Evolutionary conservation across 2,329 filamentous ascomycete genomes (phyloP).

Genomic region (Alternaria incomplexa): DNA sequence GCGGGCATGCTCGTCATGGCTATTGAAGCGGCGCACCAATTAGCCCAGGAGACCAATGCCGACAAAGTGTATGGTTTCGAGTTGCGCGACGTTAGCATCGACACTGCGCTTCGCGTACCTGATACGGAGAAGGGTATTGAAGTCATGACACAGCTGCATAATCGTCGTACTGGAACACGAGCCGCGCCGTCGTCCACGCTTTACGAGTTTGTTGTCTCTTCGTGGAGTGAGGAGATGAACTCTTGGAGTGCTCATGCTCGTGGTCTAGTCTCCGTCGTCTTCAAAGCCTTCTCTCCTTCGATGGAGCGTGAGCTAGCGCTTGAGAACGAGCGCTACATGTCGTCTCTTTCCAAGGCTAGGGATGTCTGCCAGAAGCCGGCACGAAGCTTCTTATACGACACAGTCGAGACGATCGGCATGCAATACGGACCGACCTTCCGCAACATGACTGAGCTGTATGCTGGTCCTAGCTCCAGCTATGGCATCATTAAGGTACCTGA

Average conservation of each 20-base stretch:
- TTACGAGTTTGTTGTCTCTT: slow-evolving; percentile 8
- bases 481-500: slow-evolving; percentile 7
- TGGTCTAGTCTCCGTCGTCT: slow-evolving; percentile 1
- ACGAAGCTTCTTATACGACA: slow-evolving; percentile 11
- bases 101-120: slow-evolving; percentile 5
- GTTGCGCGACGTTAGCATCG: slow-evolving; percentile 6
- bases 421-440: slow-evolving; percentile 14
- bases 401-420: slow-evolving; percentile 9
- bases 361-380: slow-evolving; percentile 2
- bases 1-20: slow-evolving; percentile 54
- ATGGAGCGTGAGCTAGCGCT: slow-evolving; percentile 3
- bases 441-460: slow-evolving; percentile 20
- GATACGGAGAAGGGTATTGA: slow-evolving; percentile 10
- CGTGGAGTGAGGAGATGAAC: slow-evolving; percentile 4
- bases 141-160: slow-evolving; percentile 11
- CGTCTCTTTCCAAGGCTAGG: not conserved
- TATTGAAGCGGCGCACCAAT: slow-evolving; percentile 16
- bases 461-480: not conserved
- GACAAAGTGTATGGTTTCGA: slow-evolving; percentile 3
- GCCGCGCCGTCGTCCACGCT: slow-evolving; percentile 7
- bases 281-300: not conserved
- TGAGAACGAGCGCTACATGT: slow-evolving; percentile 1
- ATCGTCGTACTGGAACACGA: slow-evolving; percentile 8
- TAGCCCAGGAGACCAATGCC: not conserved
- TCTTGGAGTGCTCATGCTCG: slow-evolving; percentile 8